Percentiles rank a stretch among this genome's conserved stretches.
Conservation (phyloP, 345 rosid species). For the Lagerstroemia speciosa region DNA sequence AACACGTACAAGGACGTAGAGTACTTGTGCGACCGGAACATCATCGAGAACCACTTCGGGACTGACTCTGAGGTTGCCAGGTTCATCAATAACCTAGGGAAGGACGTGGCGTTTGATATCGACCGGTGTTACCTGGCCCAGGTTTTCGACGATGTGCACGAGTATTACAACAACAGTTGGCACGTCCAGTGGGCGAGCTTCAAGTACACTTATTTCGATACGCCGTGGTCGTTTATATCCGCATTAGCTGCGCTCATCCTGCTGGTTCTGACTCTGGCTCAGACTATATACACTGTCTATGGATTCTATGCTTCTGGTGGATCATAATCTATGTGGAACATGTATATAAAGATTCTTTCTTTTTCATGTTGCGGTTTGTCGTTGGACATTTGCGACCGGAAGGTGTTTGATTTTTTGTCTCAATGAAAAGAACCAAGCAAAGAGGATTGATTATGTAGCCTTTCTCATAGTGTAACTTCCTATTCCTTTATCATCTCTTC, state of each 20-base stretch:
- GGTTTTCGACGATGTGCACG: slow-evolving; percentile 47
- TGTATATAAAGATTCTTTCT: too few relatives aligned
- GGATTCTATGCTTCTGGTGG: slow-evolving; percentile 3
- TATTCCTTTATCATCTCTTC: background rate
- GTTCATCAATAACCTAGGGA: slow-evolving; percentile 54
- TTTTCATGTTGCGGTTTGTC: too few relatives aligned
- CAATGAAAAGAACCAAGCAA: background rate
- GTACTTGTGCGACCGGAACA: slow-evolving; percentile 44
- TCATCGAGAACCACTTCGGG: slow-evolving; percentile 61
- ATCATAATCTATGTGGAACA: background rate
- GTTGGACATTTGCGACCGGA: too few relatives aligned
- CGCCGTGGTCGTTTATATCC: slow-evolving; percentile 80
- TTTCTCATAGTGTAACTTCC: background rate
- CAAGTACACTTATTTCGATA: slow-evolving; percentile 57
- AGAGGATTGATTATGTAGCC: background rate
- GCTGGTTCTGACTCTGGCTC: slow-evolving; percentile 44
- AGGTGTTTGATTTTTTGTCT: background rate
- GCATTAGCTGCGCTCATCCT: slow-evolving; percentile 61
- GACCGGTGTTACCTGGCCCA: slow-evolving; percentile 36
- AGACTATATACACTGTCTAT: slow-evolving; percentile 38
- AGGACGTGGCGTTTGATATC: slow-evolving; percentile 65
- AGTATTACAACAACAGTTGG: slow-evolving; percentile 42
- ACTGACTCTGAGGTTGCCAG: slow-evolving; percentile 52
- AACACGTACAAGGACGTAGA: slow-evolving; percentile 54
- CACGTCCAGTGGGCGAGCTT: slow-evolving; percentile 59